phyloP scores from a whole-genome alignment of 2,329 filamentous ascomycete genomes.

The Magnaporthiopsis rhizophila region DNA sequence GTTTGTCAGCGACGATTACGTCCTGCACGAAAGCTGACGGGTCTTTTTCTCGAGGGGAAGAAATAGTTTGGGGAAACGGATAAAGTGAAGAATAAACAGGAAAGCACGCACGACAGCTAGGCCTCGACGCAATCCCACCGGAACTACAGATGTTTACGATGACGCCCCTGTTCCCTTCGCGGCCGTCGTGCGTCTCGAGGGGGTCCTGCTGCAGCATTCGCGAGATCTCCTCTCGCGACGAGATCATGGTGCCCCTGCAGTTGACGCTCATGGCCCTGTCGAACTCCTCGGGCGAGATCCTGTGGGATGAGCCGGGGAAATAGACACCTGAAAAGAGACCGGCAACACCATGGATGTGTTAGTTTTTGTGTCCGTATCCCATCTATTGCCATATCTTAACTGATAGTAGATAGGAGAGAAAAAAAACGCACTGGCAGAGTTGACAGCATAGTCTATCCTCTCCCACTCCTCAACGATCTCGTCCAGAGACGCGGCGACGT shows the following conservation, averaged over 20 bases:
- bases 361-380: neutral
- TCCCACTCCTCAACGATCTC: conserved; percentile 25
- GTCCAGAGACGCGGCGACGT: conserved; percentile 26
- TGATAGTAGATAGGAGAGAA: neutral
- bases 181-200: conserved; percentile 32
- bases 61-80: no score
- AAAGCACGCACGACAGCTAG: conserved; percentile 28
- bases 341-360: no score
- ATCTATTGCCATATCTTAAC: no score
- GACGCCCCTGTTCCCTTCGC: conserved; percentile 30
- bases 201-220: conserved; percentile 36
- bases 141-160: conserved; percentile 38
- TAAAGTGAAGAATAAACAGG: no score
- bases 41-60: no score
- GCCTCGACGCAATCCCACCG: conserved; percentile 32
- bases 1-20: neutral
- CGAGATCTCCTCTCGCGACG: conserved; percentile 31
- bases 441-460: conserved; percentile 37
- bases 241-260: conserved; percentile 36
- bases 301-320: conserved; percentile 25
- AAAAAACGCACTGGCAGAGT: conserved; percentile 24
- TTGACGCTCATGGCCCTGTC: conserved; percentile 34
- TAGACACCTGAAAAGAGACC: conserved; percentile 24
- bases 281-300: conserved; percentile 28
- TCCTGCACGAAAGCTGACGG: no score